phyloP scores from a whole-genome alignment of 768 basidiomycete species.

The Russula lepida region DNA sequence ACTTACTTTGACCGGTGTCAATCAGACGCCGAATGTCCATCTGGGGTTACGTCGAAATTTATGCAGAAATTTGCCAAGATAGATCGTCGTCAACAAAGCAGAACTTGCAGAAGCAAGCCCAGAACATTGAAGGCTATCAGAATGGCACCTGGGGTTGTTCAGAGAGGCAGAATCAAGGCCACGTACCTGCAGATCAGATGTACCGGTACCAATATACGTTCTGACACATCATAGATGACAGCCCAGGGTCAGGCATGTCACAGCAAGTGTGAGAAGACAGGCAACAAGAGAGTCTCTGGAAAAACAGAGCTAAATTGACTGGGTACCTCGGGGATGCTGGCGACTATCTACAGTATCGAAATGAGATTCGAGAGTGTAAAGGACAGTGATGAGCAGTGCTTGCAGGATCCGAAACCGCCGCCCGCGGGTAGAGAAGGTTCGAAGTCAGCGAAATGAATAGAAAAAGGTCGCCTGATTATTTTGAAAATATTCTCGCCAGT shows the following conservation, averaged over 20 bases:
- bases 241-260: neutral
- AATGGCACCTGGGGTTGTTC: no score
- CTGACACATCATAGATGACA: neutral
- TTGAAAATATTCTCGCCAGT: neutral
- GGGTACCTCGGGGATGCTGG: no score
- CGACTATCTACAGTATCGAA: no score
- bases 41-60: neutral
- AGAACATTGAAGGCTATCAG: neutral
- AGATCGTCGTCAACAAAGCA: neutral
- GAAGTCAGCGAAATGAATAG: conserved; percentile 5
- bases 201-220: neutral
- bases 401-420: no score
- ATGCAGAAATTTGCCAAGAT: neutral
- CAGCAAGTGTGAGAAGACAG: neutral
- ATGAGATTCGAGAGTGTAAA: no score
- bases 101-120: no score
- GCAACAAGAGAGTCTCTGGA: neutral
- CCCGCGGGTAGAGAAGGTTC: neutral
- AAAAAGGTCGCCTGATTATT: conserved; percentile 1
- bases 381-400: no score
- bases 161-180: neutral
- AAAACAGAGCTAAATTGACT: no score
- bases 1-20: neutral
- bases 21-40: neutral
- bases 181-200: neutral